phyloP scores from a whole-genome alignment of 805 yeast species.

The Allodekkera sacchari region DNA sequence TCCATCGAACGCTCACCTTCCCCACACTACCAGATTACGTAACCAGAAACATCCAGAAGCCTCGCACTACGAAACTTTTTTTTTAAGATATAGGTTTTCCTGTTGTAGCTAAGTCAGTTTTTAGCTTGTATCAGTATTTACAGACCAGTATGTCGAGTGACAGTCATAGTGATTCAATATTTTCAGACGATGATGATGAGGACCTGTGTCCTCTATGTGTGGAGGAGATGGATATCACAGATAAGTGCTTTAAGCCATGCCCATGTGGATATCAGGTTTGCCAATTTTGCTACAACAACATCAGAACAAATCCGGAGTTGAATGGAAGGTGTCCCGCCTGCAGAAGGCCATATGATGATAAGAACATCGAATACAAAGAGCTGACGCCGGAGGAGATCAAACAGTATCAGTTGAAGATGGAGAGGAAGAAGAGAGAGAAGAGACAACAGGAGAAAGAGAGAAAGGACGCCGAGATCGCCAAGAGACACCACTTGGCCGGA shows the following conservation, averaged over 20 bases:
- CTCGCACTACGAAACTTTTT: too few species aligned
- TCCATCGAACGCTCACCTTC: background rate
- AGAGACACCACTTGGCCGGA: slow-evolving; percentile 87
- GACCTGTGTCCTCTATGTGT: slow-evolving; percentile 91
- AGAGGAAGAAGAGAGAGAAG: slow-evolving; percentile 71
- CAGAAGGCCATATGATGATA: slow-evolving; percentile 89
- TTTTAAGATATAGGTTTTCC: too few species aligned
- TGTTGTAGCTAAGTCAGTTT: too few species aligned
- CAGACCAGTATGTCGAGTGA: slow-evolving; percentile 10
- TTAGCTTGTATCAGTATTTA: too few species aligned
- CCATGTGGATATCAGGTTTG: slow-evolving; percentile 99
- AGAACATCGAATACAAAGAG: slow-evolving; percentile 77
- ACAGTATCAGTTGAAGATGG: slow-evolving; percentile 69
- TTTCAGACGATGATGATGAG: slow-evolving; percentile 67
- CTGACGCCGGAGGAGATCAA: slow-evolving; percentile 84
- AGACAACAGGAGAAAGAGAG: slow-evolving; percentile 86
- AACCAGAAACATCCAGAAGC: slow-evolving; percentile 1
- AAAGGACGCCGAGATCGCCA: slow-evolving; percentile 79
- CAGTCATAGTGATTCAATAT: slow-evolving; percentile 41
- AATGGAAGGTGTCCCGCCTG: slow-evolving; percentile 98
- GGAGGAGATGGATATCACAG: slow-evolving; percentile 96
- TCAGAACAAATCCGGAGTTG: slow-evolving; percentile 88
- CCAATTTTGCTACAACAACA: slow-evolving; percentile 96
- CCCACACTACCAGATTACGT: background rate
- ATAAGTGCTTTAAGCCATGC: slow-evolving; percentile 96